Base-by-base conservation (phyloP, 1,284 basidiomycete genomes). In the Pascua sp. region DNA sequence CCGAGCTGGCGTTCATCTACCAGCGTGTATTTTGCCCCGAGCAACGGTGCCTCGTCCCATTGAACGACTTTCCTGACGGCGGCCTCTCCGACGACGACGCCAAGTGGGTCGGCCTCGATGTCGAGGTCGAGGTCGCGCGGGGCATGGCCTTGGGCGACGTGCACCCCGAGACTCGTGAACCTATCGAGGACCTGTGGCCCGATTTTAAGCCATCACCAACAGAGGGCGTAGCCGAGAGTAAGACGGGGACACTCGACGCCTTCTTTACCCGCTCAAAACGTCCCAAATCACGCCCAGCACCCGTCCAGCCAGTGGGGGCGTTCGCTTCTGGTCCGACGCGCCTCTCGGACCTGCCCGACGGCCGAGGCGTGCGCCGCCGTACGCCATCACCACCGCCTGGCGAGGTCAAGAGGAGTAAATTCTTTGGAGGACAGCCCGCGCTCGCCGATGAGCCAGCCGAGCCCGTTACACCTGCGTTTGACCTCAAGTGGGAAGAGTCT, bases 1-100 rank as follows among this genome's bases (percentile, higher is more conserved):
- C 96, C 9, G 94, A 98, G 75, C 87, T 88, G 60, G 95, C 93
- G 37, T 99, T 98, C 75, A 79, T 92, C 48, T 87, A 98, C 75
- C 96, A 98, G 73, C 82, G 93, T 49, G 93, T 98, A 45, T 98
- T 88, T 72, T 88, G 91, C 75, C 92, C 95, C 0, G 66, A 78
- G 15, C 63, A 79, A 39, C 81, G 86, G 70, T 78, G 75, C 50
- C 79, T 96, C 12, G 86, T 91, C 0, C 83, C 89, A 68, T 77
- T 96, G 51, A 84, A 81, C 36, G 82, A 85, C 1, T 73, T 84
- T 11, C 79, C 83, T 8, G 78, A 80, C 2, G 71, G 67, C 4
- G 71, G 70, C 8, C 85, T 85, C 81, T 81, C 83, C 59, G 80
- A 82, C 24, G 82, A 83, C 57, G 82, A 83, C 43, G 85, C 90